Percentiles rank a stretch among this genome's conserved stretches.
These are phyloP conservation scores for Pseudisothecium myosuroides DNA, from an alignment of 225 moss, liverwort and hornwort species.

Conservation along the genomic window DNA sequence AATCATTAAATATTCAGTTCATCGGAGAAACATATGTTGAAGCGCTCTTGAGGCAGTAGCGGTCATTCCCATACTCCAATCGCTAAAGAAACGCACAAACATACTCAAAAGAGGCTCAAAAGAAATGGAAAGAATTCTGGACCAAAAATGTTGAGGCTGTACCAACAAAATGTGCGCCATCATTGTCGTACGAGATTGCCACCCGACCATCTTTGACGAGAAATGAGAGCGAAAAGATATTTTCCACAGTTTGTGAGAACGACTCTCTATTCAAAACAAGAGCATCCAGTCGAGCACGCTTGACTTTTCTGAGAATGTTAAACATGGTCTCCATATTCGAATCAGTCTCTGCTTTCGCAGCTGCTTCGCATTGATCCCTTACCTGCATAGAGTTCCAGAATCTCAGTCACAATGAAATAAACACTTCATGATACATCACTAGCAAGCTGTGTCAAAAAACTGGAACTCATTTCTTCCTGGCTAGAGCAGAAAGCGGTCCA, in stretches of 20 bases:
- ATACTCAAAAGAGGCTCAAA: not conserved
- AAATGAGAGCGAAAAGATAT: conserved; percentile 81
- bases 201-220: conserved; percentile 85
- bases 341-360: conserved; percentile 66
- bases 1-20: not conserved
- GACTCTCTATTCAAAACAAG: conserved; percentile 64
- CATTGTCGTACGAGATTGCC: conserved; percentile 34
- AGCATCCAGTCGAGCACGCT: conserved; percentile 39
- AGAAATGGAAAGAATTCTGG: not conserved
- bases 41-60: conserved; percentile 9
- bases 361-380: conserved; percentile 37
- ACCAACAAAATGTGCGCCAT: conserved; percentile 67
- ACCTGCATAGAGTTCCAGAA: conserved; percentile 25
- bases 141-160: not conserved
- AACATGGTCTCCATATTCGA: conserved; percentile 86
- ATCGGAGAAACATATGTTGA: not conserved
- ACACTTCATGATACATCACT: not conserved
- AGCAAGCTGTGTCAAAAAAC: not conserved
- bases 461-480: not conserved
- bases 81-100: not conserved
- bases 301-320: conserved; percentile 14
- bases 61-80: not conserved
- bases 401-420: not conserved
- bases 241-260: conserved; percentile 88
- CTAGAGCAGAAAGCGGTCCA: not conserved